Percentiles rank a stretch among this genome's conserved stretches.
Evolutionary conservation across 768 basidiomycete genomes (phyloP).

Genomic region (Leccinum boreale): DNA sequence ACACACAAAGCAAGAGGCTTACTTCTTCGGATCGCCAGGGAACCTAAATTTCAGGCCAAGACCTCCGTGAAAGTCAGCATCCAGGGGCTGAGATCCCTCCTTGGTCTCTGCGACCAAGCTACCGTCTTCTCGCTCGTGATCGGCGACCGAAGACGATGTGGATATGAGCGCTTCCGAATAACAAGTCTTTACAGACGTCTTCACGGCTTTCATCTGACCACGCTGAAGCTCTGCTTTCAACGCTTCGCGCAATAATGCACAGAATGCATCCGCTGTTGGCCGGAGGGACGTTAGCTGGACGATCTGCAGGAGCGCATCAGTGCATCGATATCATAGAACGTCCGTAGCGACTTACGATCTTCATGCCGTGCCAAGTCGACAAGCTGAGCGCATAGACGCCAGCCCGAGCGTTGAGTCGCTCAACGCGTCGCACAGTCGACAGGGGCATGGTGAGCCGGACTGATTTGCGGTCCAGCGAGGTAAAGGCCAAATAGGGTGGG

Average conservation of each 20-base stretch:
- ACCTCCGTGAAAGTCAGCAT: slow-evolving; percentile 69
- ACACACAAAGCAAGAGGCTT: slow-evolving; percentile 23
- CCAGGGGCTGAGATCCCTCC: slow-evolving; percentile 42
- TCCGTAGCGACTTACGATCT: slow-evolving; percentile 57
- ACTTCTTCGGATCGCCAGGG: slow-evolving; percentile 93
- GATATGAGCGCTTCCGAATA: slow-evolving; percentile 89
- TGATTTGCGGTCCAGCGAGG: slow-evolving; percentile 88
- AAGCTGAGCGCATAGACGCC: slow-evolving; percentile 96
- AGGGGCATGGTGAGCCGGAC: slow-evolving; percentile 90
- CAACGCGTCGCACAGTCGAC: slow-evolving; percentile 89
- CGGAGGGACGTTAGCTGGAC: slow-evolving; percentile 92
- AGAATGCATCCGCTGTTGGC: slow-evolving; percentile 92
- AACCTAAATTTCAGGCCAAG: slow-evolving; percentile 83
- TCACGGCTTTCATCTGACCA: slow-evolving; percentile 91
- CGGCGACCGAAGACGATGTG: slow-evolving; percentile 51
- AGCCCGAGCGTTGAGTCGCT: slow-evolving; percentile 87
- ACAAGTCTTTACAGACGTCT: slow-evolving; percentile 86
- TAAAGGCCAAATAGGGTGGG: slow-evolving; percentile 86
- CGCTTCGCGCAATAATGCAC: slow-evolving; percentile 80
- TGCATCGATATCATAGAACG: not conserved
- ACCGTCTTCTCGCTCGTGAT: slow-evolving; percentile 67
- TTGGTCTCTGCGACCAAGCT: slow-evolving; percentile 55
- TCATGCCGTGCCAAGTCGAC: slow-evolving; percentile 90
- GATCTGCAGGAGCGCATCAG: slow-evolving; percentile 45
- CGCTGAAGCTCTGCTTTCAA: slow-evolving; percentile 87